phyloP scores from a whole-genome alignment of 352 stramenopile species.

The Phytopythium mirpurense region DNA sequence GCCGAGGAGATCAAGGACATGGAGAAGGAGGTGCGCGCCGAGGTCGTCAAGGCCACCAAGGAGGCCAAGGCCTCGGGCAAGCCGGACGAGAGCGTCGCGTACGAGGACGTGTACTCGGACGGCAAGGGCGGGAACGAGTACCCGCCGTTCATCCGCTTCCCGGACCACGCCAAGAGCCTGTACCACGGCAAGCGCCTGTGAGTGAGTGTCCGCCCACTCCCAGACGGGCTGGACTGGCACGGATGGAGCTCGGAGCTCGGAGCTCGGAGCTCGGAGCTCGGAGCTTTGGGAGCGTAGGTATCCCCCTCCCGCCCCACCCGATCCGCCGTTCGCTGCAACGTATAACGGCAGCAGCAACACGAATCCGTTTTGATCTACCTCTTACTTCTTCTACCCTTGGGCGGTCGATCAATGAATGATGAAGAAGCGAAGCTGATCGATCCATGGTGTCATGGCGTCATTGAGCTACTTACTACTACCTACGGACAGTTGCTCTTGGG shows the following conservation, averaged over 20 bases:
- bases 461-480: too few species aligned
- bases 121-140: constrained; percentile 88
- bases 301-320: too few species aligned
- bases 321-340: background rate
- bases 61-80: constrained; percentile 83
- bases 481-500: constrained; percentile 1
- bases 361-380: constrained; percentile 1
- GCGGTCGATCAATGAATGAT: too few species aligned
- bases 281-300: too few species aligned
- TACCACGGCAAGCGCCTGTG: constrained; percentile 72
- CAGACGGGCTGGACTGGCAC: too few species aligned
- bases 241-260: background rate
- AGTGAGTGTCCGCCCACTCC: too few species aligned
- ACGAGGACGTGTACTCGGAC: constrained; percentile 90
- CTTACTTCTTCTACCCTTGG: too few species aligned
- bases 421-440: too few species aligned
- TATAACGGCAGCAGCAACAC: constrained; percentile 1
- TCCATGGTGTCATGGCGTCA: too few species aligned
- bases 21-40: constrained; percentile 97
- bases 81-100: constrained; percentile 43
- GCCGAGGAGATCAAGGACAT: constrained; percentile 98
- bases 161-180: constrained; percentile 94
- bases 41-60: constrained; percentile 96
- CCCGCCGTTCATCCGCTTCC: constrained; percentile 96
- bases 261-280: too few species aligned